Evolutionary conservation across 1,284 basidiomycete species (phyloP), one percentile per base, ranked within the genome.

Genomic region (Pseudozyma hubeiensis): DNA sequence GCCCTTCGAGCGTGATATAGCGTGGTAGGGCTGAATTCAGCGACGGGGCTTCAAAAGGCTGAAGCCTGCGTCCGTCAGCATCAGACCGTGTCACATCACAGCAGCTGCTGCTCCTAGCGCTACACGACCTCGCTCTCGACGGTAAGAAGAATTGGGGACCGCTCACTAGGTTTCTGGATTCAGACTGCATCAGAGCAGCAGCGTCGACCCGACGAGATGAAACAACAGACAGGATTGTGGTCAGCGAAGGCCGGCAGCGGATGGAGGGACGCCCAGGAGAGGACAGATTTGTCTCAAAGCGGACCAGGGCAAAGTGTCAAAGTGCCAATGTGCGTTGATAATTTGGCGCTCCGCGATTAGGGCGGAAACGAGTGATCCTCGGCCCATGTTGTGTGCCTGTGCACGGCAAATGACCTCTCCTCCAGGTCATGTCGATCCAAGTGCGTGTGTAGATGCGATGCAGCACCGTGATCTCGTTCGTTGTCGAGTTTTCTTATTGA

Each of bases 271-370:
- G 11, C 13, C 17, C 47, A 17, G 6, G 33, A 45, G 33, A 13
- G 7, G 17, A 44, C 43, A 41, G 40, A 8, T 24, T 44, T 44
- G 43, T 44, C 14, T 44, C 43, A 44, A 6, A n/a, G 7, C 17
- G 13, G 7, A 2, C 35, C 10, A 14, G 35, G 14, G 35, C 35
- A 14, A 10, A 37, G 35, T 10, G 14, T 41, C 16, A 13, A 41
- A 34, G 51, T 53, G 51, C 51, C 30, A 48, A n/a, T 48, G 19
- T n/a, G 46, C 46, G 17, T 19, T 34, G 5, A 8, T 4, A 29
- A 16, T 17, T 45, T 53, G 41, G 14, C 34, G 39, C 41, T 53
- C 52, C 52, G 52, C 52, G 33, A 53, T 45, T 29, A n/a, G 24
- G 51, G 30, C 35, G 29, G 19, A 37, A 39, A 16, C 8, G 29